Base-by-base conservation (phyloP, 2,329 filamentous ascomycete species). In the Fusarium newnesense region DNA sequence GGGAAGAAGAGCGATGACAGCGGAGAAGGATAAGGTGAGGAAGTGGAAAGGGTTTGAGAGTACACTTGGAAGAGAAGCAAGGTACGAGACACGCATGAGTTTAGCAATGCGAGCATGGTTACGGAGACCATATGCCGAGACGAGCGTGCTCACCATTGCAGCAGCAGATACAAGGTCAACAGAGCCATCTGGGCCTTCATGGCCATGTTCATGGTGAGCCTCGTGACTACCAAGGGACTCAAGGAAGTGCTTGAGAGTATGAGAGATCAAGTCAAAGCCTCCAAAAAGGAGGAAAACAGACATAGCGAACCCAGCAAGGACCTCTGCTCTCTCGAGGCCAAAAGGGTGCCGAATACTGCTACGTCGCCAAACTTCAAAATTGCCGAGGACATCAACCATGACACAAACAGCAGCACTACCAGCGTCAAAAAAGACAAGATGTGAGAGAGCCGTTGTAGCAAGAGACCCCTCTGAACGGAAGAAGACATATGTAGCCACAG, bases 261-360 rank as follows among this genome's bases (percentile, higher is more conserved):
- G 96, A 44, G 94, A 97, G 69, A 99, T 92, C 54, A 99, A 90
- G 78, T 99, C 96, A 78, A 98, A 92, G 26, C 96, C 96, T 86
- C 97, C 97, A 83, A 99, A 99, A n/a, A 97, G 89, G 18, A 99
- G 89, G 70, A 98, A 94, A 43, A 99, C 93, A 58, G 95, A 97
- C 91, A 98, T 94, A 69, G 95, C 96, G 74, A 99, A 97, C 24
- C 96, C 96, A 40, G 95, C 95, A 21, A 99, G 89, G 9, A 99
- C 96, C 82, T 99, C 96, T 66, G 94, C 93, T 60, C 96, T 90
- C 83, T 98, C 94, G 30, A 99, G 89, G 7, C 92, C 95, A 79
- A 99, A 99, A 0, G 96, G 96, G 82, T 99, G 95, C 30, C 95
- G 92, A 76, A 99, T 93, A 75, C 92, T 97, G 76, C 94, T 96